Conservation (phyloP, 2,329 filamentous ascomycete species). For the Colletotrichum sp. region DNA sequence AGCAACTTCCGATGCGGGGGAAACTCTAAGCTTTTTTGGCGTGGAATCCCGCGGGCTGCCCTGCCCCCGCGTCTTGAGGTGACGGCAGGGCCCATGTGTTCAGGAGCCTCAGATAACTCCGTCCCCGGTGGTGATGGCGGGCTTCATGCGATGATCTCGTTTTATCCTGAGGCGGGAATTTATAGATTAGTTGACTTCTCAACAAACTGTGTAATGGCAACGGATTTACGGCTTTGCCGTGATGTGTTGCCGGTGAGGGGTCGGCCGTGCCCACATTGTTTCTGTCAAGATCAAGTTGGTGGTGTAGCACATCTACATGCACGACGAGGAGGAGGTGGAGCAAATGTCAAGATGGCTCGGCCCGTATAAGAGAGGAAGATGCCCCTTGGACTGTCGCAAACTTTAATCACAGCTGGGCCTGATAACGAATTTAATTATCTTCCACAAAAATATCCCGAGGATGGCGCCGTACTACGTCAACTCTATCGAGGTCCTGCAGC, state of each 20-base stretch:
- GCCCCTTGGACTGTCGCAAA: neutral
- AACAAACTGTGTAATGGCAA: neutral
- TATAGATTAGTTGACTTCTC: neutral
- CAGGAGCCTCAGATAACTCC: neutral
- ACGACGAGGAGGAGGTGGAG: neutral
- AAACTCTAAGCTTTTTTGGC: neutral
- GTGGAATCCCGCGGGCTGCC: neutral
- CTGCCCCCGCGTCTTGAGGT: neutral
- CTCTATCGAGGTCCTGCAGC: neutral
- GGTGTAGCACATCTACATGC: neutral
- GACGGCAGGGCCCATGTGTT: neutral
- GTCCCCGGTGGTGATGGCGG: neutral
- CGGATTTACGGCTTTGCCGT: neutral
- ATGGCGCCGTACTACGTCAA: slow-evolving; percentile 4
- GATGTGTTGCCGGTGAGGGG: neutral
- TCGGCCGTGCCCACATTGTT: neutral
- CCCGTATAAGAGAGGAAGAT: neutral
- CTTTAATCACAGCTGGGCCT: neutral
- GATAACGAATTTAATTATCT: neutral
- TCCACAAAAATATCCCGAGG: neutral
- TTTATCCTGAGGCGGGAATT: neutral
- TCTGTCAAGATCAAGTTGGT: neutral
- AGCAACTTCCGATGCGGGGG: neutral
- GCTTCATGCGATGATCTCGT: neutral
- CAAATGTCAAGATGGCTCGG: neutral